A percentile compares a stretch with the other conserved stretches of the same genome.
Conservation (phyloP, 768 basidiomycete genomes). For the Mycena venus region DNA sequence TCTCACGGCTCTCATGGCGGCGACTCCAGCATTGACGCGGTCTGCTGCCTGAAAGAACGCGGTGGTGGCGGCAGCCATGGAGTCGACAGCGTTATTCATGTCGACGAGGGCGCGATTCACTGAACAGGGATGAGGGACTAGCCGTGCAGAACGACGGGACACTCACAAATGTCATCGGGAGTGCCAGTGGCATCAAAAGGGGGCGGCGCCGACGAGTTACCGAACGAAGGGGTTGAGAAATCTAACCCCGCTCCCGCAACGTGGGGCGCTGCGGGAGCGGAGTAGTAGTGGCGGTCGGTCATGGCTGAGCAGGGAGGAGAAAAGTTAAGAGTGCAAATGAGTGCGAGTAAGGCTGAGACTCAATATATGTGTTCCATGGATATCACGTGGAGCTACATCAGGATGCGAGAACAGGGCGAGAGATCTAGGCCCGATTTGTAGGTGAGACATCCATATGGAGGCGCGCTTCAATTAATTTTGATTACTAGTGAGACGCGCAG, state of each 20-base stretch:
- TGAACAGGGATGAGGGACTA: background rate
- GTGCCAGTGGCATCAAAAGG: background rate
- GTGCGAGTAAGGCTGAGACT: too few species aligned
- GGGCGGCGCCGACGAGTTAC: background rate
- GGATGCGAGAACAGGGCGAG: too few species aligned
- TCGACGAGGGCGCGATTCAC: background rate
- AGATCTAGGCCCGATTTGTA: too few species aligned
- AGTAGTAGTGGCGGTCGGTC: background rate
- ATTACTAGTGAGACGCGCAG: too few species aligned
- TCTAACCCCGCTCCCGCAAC: background rate
- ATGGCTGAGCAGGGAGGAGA: too few species aligned
- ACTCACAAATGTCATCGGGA: background rate
- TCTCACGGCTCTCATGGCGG: background rate
- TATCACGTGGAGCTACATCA: too few species aligned
- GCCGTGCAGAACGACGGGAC: background rate
- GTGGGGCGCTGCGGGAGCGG: background rate
- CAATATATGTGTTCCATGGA: too few species aligned
- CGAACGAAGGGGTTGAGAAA: background rate
- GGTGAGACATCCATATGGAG: too few species aligned
- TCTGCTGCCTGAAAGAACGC: background rate
- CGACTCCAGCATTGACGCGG: background rate
- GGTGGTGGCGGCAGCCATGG: background rate
- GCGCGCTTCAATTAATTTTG: too few species aligned
- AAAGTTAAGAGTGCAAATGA: background rate
- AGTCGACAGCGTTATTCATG: background rate